Evolutionary conservation across 768 basidiomycete genomes (phyloP), one percentile per base, ranked within the genome.

Genomic region (Jaapia argillacea): DNA sequence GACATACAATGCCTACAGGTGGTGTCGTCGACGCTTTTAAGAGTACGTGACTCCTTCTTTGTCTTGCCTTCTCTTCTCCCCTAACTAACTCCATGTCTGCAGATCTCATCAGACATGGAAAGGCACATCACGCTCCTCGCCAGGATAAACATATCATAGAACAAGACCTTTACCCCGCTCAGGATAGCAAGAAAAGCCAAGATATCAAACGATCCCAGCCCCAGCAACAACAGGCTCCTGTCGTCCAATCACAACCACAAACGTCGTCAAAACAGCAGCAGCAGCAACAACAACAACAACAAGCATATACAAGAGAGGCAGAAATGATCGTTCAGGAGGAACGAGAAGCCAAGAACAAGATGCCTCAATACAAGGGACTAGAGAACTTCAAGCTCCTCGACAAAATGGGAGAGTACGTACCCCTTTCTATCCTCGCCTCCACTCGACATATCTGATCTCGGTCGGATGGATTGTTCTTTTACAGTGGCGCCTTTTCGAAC

Each of bases 401-500:
- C 42, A 90, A 89, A 72, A 92, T 91, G 89, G 90, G 89, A 70
- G 89, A 92, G 89, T 92, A 49, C 61, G 89, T 82, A 27, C n/a
- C n/a, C n/a, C n/a, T 42, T 39, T 44, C 42, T 45, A 26, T 36
- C 36, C n/a, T n/a, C n/a, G n/a, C n/a, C n/a, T n/a, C n/a, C n/a
- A 45, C 38, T 36, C 43, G 38, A 45, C 44, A 41, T 44, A 47
- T 40, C 5, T 46, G 26, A 25, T 45, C 12, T 18, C 36, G n/a
- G 21, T 46, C 43, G 46, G 41, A 60, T 54, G 35, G 31, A 33
- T 43, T 46, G 28, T 45, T 61, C 47, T 24, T 55, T 52, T 21
- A 33, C 54, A 88, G 81, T 54, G 94, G 94, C 47, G 94, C 94
- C 35, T 99, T 99, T 61, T 97, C 93, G n/a, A 90, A 96, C 58